phyloP scores from a whole-genome alignment of 495 filamentous ascomycete genomes.

The Podospora comata region DNA sequence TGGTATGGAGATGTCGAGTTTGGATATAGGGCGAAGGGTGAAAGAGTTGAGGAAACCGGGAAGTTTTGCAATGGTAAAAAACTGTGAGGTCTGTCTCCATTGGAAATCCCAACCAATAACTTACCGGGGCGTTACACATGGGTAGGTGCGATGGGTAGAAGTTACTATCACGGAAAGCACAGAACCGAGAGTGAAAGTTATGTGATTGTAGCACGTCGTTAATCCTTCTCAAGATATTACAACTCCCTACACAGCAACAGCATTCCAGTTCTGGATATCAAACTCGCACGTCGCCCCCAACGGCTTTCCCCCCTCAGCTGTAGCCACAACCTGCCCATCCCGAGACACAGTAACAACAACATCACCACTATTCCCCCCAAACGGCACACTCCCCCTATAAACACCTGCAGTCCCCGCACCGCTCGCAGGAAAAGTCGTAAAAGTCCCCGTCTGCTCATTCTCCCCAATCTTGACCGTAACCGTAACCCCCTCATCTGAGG shows the following conservation, averaged over 20 bases:
- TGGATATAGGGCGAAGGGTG: neutral
- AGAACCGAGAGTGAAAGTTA: too few relatives aligned
- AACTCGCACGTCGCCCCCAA: conserved; percentile 20
- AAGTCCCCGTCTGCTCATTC: conserved; percentile 9
- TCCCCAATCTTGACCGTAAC: conserved; percentile 24
- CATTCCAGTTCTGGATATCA: conserved; percentile 27
- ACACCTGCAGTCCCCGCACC: conserved; percentile 21
- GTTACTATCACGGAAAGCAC: too few relatives aligned
- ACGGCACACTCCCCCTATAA: conserved; percentile 24
- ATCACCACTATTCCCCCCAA: conserved; percentile 21
- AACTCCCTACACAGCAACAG: conserved; percentile 14
- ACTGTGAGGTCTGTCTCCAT: too few relatives aligned
- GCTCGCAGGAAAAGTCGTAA: conserved; percentile 12
- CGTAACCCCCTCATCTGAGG: conserved; percentile 15
- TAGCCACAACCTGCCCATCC: conserved; percentile 12
- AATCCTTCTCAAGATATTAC: neutral
- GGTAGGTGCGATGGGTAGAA: too few relatives aligned
- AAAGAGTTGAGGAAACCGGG: too few relatives aligned
- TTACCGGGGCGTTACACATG: too few relatives aligned
- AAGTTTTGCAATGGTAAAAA: too few relatives aligned
- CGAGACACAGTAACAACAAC: conserved; percentile 23
- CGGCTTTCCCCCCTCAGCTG: conserved; percentile 18
- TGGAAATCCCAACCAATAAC: too few relatives aligned
- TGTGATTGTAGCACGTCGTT: neutral
- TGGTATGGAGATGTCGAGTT: neutral